Evolutionary conservation across 2,329 filamentous ascomycete species (phyloP).

Genomic region (Drechslerella dactyloides): DNA sequence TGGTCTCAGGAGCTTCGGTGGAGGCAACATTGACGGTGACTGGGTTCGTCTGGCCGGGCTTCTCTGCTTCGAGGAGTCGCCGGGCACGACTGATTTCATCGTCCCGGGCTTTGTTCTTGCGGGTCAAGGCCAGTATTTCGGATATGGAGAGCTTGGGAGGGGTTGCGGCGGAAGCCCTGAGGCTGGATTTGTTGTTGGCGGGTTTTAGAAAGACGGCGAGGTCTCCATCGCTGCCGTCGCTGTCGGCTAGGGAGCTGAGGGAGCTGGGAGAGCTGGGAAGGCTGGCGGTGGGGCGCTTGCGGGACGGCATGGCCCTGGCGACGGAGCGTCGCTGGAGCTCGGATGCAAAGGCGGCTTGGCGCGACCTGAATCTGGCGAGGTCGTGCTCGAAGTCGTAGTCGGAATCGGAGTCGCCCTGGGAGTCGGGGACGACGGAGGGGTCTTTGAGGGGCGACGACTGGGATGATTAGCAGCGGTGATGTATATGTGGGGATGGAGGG

Average conservation of each 20-base stretch:
- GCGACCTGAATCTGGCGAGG: conserved; percentile 15
- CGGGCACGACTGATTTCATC: conserved; percentile 34
- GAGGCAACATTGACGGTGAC: neutral
- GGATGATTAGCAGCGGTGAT: neutral
- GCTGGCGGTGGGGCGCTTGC: neutral
- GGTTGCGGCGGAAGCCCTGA: neutral
- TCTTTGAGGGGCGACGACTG: conserved; percentile 4
- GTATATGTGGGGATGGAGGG: neutral
- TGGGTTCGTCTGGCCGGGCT: neutral
- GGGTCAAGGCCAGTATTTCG: conserved; percentile 17
- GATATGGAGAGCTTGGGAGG: conserved; percentile 32
- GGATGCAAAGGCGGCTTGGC: conserved; percentile 5
- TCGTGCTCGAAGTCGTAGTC: conserved; percentile 43
- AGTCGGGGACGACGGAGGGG: conserved; percentile 29
- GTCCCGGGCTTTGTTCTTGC: conserved; percentile 36
- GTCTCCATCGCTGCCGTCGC: conserved; percentile 16
- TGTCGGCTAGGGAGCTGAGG: neutral
- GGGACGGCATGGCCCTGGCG: neutral
- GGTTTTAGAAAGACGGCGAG: conserved; percentile 28
- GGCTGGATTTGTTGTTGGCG: neutral
- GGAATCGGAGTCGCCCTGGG: conserved; percentile 35
- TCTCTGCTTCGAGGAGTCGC: conserved; percentile 11
- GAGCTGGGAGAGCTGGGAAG: neutral
- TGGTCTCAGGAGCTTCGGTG: too few species aligned
- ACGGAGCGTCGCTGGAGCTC: conserved; percentile 21